These are phyloP conservation scores for Fusarium marasasianum DNA, from an alignment of 2,329 filamentous ascomycete genomes.

Conservation along the genomic window DNA sequence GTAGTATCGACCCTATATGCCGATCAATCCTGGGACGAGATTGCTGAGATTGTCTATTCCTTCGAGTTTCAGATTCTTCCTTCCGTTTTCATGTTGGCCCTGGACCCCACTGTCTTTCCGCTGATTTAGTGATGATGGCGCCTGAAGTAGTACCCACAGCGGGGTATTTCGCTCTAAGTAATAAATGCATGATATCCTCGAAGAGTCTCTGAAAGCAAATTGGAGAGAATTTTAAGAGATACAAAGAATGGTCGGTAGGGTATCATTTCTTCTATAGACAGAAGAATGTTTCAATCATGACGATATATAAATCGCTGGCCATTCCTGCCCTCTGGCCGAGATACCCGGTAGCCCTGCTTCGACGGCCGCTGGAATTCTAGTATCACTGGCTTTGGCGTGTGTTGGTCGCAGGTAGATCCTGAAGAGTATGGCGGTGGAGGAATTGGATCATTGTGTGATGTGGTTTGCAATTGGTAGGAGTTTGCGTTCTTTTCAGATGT, in stretches of 20 bases:
- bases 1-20: neutral
- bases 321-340: neutral
- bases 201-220: neutral
- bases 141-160: neutral
- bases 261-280: neutral
- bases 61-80: conserved; percentile 12
- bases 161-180: neutral
- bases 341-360: neutral
- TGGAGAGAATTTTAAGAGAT: neutral
- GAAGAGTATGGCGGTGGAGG: conserved; percentile 8
- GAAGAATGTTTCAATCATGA: neutral
- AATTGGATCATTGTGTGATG: neutral
- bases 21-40: conserved; percentile 17
- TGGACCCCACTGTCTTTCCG: neutral
- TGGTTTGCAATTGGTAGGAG: neutral
- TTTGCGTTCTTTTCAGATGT: neutral
- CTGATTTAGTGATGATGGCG: neutral
- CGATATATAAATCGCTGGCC: conserved; percentile 7
- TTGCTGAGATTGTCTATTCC: conserved; percentile 14
- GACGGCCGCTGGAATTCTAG: conserved; percentile 19
- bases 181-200: neutral
- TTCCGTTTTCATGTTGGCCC: neutral
- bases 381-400: neutral
- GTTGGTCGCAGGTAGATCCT: neutral
- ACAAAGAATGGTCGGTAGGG: neutral